Conservation (phyloP, 441 rosid species). For the Jatropha podagrica region DNA sequence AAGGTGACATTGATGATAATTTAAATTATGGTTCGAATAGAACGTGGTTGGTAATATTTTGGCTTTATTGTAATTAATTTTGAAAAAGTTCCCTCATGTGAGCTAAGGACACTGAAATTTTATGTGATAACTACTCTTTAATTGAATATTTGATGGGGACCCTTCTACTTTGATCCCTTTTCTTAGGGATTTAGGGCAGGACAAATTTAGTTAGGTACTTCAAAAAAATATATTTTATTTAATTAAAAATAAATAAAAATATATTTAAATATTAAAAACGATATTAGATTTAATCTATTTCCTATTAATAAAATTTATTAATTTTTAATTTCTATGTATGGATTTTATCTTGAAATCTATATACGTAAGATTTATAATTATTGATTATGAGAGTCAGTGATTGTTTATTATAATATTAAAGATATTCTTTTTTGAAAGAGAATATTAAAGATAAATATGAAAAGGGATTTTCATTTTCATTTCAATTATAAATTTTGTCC, state of each 20-base stretch:
- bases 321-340: too few species aligned
- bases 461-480: too few species aligned
- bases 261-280: too few species aligned
- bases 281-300: too few species aligned
- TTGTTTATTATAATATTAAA: too few species aligned
- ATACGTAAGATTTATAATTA: background rate
- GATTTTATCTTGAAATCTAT: background rate
- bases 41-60: constrained; percentile 6
- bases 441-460: too few species aligned
- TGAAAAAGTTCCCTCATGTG: background rate
- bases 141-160: constrained; percentile 2
- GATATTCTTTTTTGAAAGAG: too few species aligned
- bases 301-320: too few species aligned
- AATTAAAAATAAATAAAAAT: too few species aligned
- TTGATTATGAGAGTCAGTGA: too few species aligned
- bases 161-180: background rate
- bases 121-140: background rate
- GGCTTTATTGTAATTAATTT: constrained; percentile 12
- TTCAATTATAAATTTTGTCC: too few species aligned
- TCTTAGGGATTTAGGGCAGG: background rate
- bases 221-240: too few species aligned
- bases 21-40: background rate
- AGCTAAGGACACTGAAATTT: background rate
- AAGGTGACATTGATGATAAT: background rate
- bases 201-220: background rate